Base-by-base conservation (phyloP, 2,329 filamentous ascomycete genomes). In the Endoconidiophora polonica region DNA sequence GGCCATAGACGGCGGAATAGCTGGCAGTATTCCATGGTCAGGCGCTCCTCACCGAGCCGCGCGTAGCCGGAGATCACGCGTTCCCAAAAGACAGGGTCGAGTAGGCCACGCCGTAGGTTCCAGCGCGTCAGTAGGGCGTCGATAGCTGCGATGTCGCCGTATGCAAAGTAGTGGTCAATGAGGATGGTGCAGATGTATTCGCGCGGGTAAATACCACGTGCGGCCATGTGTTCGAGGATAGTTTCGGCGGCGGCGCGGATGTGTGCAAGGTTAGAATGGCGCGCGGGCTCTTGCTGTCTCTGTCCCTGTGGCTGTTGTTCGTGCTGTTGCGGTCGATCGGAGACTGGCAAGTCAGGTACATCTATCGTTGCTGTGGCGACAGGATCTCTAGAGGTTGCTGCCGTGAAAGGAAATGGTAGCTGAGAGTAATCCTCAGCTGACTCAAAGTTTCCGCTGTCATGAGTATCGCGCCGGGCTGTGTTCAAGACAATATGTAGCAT, bases 121-220 rank as follows among this genome's bases (percentile, higher is more conserved):
- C 70, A 67, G 59, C 83, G 74, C 20, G 68, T 64, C 18, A 86
- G 75, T 3, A 88, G 66, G 0, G 62, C 60, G 37, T 76, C 71
- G n/a, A 85, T 71, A 12, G 74, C 73, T 2, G 65, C 62, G 26
- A 83, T 64, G 56, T 83, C 70, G 1, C 64, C 54, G 46, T 69
- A 70, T 6, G 67, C 58, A 59, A 88, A 81, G 59, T 80, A 81
- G 59, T 82, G 70, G 43, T 80, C 74, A 43, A 83, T 67, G 18
- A 91, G 72, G 58, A 81, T 83, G 22, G 83, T 88, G 66, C 83
- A 83, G 58, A 86, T 83, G 57, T 86, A 73, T 1, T 76, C 63
- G 3, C 74, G 74, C 2, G 77, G 69, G 44, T 69, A 60, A 41
- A 81, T 58, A 18, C 72, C 71, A 22, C 68, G 64, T 4, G 58